Evolutionary conservation across 2,329 filamentous ascomycete species (phyloP), one percentile per base, ranked within the genome.

Genomic region (Ophiostoma tasmaniense): DNA sequence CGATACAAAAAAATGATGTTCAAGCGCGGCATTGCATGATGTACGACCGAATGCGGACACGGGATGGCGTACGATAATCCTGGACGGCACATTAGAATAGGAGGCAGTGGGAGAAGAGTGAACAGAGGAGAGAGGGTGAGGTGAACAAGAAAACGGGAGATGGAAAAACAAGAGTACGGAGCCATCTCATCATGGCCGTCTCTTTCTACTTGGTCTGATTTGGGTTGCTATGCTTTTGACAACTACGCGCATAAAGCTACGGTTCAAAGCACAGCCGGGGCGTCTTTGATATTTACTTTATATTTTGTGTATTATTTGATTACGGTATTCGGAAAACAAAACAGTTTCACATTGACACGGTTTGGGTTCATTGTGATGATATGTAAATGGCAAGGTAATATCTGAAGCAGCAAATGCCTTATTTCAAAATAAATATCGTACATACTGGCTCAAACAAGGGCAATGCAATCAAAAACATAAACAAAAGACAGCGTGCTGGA

Each of bases 231-330:
- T 37, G 61, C 33, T 62, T 35, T 64, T 64, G 64, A 28, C 22
- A 28, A 28, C 64, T 37, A 37, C 6, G 64, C 6, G 64, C n/a
- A 65, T 28, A 20, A 65, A 65, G 30, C 30, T 22, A 45, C 64
- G 37, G 35, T 65, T 39, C 33, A 45, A 65, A 65, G 37, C 64
- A 65, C 35, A 39, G 61, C 61, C 14, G 33, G 61, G 61, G 61
- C 61, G 61, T 64, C 61, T 37, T 37, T 64, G 30, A 11, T 61
- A 61, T 64, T 64, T 37, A 39, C 22, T 11, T 42, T 42, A 20
- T 28, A 45, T 65, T 65, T 65, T 42, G 37, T 65, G 64, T 65
- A 61, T 64, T 37, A 64, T 37, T 35, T 37, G 33, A 37, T 22
- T 37, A 62, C 61, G 61, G 61, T 22, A 25, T 17, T 61, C 25